These are phyloP conservation scores for Lizonia empirigonia DNA, from an alignment of 2,329 filamentous ascomycete genomes.

Conservation along the genomic window DNA sequence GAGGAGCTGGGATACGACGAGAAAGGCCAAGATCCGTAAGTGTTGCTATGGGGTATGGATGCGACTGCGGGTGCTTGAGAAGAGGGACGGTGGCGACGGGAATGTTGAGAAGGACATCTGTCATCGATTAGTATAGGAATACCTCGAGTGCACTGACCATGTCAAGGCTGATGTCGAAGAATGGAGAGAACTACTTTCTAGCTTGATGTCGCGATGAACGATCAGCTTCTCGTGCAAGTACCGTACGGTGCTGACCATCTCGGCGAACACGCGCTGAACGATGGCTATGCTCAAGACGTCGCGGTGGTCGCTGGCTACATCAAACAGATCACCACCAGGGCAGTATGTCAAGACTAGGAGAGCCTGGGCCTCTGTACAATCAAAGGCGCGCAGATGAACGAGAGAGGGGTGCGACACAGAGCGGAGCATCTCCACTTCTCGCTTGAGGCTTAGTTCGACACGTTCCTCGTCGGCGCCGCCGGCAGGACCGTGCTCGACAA, in stretches of 20 bases:
- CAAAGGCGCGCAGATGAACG: slow-evolving; percentile 90
- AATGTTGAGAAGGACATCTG: slow-evolving; percentile 91
- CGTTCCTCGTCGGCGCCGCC: slow-evolving; percentile 92
- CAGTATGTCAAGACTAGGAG: slow-evolving; percentile 90
- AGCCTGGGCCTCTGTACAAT: slow-evolving; percentile 78
- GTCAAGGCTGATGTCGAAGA: slow-evolving; percentile 15
- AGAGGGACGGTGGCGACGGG: slow-evolving; percentile 69
- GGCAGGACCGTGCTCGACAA: slow-evolving; percentile 92
- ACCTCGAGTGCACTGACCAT: slow-evolving; percentile 30
- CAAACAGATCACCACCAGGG: slow-evolving; percentile 92
- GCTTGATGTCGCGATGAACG: slow-evolving; percentile 96
- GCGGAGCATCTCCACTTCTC: slow-evolving; percentile 93
- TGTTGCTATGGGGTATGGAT: slow-evolving; percentile 83
- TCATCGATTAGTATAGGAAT: slow-evolving; percentile 37
- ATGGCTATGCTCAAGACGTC: slow-evolving; percentile 70
- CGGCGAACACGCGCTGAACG: slow-evolving; percentile 84
- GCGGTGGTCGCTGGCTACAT: slow-evolving; percentile 77
- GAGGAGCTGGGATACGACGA: slow-evolving; percentile 73
- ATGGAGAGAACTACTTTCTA: slow-evolving; percentile 75
- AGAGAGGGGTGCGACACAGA: slow-evolving; percentile 86
- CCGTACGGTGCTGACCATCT: slow-evolving; percentile 80
- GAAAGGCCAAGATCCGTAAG: slow-evolving; percentile 92
- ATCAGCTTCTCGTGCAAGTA: slow-evolving; percentile 87
- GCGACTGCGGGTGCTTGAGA: slow-evolving; percentile 70
- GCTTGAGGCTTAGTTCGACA: slow-evolving; percentile 89